phyloP scores from a whole-genome alignment of 176 grass and related monocot species.

The Aegilops sharonensis region DNA sequence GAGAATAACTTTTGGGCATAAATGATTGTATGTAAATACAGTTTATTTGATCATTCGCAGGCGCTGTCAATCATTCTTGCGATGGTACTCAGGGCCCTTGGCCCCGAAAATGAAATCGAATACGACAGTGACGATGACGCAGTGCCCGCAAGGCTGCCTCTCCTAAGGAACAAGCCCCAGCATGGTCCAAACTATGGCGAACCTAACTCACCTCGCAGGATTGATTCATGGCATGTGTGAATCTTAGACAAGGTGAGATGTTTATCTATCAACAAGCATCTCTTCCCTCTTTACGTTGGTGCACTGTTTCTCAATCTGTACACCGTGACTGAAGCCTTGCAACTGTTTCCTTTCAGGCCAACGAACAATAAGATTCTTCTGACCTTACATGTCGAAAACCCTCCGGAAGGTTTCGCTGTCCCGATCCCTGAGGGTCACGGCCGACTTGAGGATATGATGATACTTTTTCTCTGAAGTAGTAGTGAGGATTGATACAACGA shows the following conservation, averaged over 20 bases:
- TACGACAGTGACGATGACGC: slow-evolving; percentile 85
- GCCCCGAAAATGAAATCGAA: slow-evolving; percentile 60
- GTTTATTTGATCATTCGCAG: slow-evolving; percentile 14
- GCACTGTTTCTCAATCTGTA: background rate
- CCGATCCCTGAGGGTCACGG: background rate
- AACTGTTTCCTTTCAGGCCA: slow-evolving; percentile 46
- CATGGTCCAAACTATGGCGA: slow-evolving; percentile 29
- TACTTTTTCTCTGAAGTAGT: too few species aligned
- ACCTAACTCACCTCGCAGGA: slow-evolving; percentile 48
- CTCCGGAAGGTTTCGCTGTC: slow-evolving; percentile 10
- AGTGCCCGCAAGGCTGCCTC: slow-evolving; percentile 69
- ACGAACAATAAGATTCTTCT: slow-evolving; percentile 32
- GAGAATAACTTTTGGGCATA: background rate
- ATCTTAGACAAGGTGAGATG: slow-evolving; percentile 61
- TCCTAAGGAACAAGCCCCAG: slow-evolving; percentile 67
- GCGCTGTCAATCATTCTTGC: slow-evolving; percentile 65
- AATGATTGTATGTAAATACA: too few species aligned
- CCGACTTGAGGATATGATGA: slow-evolving; percentile 8
- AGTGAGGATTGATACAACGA: too few species aligned
- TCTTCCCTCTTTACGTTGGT: background rate
- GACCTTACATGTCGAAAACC: background rate
- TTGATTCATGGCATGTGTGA: slow-evolving; percentile 66
- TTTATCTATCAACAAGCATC: background rate
- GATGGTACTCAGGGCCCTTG: slow-evolving; percentile 69
- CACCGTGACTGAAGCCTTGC: background rate